A percentile compares a stretch with the other conserved stretches of the same genome.
Evolutionary conservation across 1,284 basidiomycete genomes (phyloP).

Genomic region (Athelia psychrophila): DNA sequence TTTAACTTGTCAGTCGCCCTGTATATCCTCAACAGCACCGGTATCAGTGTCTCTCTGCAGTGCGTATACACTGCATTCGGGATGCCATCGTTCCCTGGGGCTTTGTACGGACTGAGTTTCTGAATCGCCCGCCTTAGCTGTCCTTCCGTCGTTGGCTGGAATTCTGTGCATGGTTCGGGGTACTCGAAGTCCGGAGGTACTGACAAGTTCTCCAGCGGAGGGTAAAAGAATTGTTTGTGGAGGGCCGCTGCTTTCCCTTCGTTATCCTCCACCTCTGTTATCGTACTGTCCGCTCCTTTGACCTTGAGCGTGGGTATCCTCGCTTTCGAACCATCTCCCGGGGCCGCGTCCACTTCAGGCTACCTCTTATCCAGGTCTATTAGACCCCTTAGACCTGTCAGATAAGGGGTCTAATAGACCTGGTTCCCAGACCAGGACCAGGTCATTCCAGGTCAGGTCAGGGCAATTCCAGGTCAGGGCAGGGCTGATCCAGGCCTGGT

Average conservation of each 20-base stretch:
- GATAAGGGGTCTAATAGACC: no score
- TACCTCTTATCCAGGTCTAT: no score
- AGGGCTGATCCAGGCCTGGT: no score
- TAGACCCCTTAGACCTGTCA: no score
- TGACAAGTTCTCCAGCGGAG: neutral
- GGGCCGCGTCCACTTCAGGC: neutral
- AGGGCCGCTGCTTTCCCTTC: neutral
- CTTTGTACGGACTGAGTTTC: constrained; percentile 29
- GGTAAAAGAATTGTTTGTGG: neutral
- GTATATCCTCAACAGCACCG: constrained; percentile 25
- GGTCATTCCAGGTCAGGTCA: no score
- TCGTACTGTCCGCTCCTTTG: neutral
- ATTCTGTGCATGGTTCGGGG: neutral
- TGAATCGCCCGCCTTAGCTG: neutral
- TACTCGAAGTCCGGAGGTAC: neutral
- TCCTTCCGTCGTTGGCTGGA: neutral
- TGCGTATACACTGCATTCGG: constrained; percentile 32
- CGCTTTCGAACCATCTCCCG: neutral
- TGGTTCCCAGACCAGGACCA: no score
- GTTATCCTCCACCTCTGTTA: neutral
- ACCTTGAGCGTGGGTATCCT: neutral
- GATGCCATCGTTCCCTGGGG: constrained; percentile 28
- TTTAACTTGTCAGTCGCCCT: constrained; percentile 21
- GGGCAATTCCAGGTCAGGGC: no score
- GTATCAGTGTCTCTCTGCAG: constrained; percentile 20